Base-by-base conservation (phyloP, 306 rosid genomes). In the Ormosia emarginata region DNA sequence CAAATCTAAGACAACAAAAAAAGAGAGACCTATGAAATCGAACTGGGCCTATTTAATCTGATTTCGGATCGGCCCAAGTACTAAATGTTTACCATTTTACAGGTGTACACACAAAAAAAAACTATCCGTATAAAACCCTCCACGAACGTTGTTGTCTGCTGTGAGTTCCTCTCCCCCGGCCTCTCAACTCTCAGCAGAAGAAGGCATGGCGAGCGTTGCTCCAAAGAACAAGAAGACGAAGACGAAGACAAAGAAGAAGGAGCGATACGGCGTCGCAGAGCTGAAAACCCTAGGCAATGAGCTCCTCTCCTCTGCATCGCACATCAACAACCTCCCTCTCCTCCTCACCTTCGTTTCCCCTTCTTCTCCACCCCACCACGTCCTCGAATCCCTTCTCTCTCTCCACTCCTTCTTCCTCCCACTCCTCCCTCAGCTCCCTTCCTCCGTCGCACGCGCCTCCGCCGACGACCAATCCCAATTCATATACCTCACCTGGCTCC, bases 281-380 rank as follows among this genome's bases (percentile, higher is more conserved):
- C 90, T 95, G 29, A 86, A 89, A 86, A 77, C 96, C 86, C 90
- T 95, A 76, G 99, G 99, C 0, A 81, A 49, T 18, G 81, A 93
- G 76, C 90, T 95, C 2, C 99, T 93, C 75, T 87, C 98, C 1
- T 93, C 94, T 24, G 79, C 96, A 7, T 75, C 74, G 24, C 91
- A 95, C 87, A 85, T 90, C 84, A 93, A 95, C 90, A 93, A 95
- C 81, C 99, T 95, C 69, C 98, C 98, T 30, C 69, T 85, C 2
- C 97, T 95, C 15, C 92, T 93, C 77, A 80, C 87, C 15, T 85
- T 50, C 86, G 85, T 95, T 57, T 82, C 92, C 72, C 89, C 99
- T 3, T 53, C 97, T 83, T 86, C 93, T 8, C 93, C 92, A 37
- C 95, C 99, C 47, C 95, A 86, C 52, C 67, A 67, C 34, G 82